Evolutionary conservation across 306 rosid species (phyloP).

Genomic region (Vigna trinervia): DNA sequence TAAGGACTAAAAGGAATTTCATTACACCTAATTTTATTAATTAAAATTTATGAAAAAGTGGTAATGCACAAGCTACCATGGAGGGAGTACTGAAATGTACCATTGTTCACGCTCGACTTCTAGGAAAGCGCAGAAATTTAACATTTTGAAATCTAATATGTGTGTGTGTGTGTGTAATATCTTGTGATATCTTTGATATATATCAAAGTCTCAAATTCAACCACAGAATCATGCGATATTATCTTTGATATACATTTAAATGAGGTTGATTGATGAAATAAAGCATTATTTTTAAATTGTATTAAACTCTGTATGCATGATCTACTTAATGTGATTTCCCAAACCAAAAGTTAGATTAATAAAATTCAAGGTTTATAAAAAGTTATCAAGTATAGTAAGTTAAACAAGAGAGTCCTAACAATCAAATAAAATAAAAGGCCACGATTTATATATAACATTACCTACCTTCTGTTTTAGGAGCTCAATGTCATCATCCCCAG

Average conservation of each 20-base stretch:
- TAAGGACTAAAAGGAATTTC: no score
- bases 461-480: conserved; percentile 95
- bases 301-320: neutral
- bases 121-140: conserved; percentile 28
- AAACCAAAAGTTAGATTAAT: neutral
- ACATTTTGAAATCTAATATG: neutral
- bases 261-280: neutral
- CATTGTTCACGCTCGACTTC: conserved; percentile 12
- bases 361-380: neutral
- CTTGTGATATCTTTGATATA: neutral
- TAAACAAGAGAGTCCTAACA: neutral
- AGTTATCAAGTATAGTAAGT: neutral
- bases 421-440: conserved; percentile 29
- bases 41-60: neutral
- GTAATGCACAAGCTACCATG: neutral
- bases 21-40: no score
- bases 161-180: neutral
- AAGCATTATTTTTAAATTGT: neutral
- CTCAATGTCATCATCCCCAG: conserved; percentile 70
- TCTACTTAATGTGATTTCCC: neutral
- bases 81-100: neutral
- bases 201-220: neutral
- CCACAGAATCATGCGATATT: neutral
- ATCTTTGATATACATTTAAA: neutral
- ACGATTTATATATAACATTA: conserved; percentile 41